phyloP scores from a whole-genome alignment of 2,329 filamentous ascomycete species.

The Emydomyces testavorans region DNA sequence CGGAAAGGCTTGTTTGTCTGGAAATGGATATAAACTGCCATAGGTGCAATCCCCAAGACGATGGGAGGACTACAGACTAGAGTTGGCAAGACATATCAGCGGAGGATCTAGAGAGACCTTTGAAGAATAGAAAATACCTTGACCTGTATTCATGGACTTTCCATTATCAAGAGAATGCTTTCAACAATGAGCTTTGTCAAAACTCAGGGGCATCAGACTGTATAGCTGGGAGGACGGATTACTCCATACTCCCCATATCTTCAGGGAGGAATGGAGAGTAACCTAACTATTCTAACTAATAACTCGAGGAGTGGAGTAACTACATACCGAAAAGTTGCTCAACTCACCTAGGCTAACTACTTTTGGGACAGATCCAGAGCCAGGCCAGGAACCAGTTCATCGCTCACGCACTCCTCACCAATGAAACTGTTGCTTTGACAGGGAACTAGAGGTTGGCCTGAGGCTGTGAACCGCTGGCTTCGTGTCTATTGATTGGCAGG shows the following conservation, averaged over 20 bases:
- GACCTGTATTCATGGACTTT: background rate
- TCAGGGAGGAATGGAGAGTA: too few species aligned
- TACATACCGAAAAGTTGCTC: too few species aligned
- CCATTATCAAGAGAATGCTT: background rate
- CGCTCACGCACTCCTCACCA: background rate
- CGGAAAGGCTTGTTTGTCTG: conserved; percentile 7
- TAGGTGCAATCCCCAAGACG: background rate
- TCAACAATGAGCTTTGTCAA: background rate
- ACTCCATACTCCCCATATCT: too few species aligned
- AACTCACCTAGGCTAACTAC: background rate
- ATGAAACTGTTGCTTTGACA: background rate
- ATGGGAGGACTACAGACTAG: too few species aligned
- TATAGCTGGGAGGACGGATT: background rate
- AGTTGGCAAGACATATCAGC: too few species aligned
- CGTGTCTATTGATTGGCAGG: background rate
- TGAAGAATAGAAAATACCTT: too few species aligned
- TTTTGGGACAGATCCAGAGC: background rate
- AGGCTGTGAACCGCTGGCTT: background rate
- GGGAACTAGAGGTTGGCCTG: background rate
- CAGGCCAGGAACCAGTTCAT: background rate
- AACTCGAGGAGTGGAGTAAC: too few species aligned
- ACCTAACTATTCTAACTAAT: too few species aligned
- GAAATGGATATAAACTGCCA: background rate
- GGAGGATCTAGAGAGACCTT: background rate
- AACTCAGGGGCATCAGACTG: background rate